Evolutionary conservation across 306 rosid genomes (phyloP).

Genomic region (Vicia villosa): DNA sequence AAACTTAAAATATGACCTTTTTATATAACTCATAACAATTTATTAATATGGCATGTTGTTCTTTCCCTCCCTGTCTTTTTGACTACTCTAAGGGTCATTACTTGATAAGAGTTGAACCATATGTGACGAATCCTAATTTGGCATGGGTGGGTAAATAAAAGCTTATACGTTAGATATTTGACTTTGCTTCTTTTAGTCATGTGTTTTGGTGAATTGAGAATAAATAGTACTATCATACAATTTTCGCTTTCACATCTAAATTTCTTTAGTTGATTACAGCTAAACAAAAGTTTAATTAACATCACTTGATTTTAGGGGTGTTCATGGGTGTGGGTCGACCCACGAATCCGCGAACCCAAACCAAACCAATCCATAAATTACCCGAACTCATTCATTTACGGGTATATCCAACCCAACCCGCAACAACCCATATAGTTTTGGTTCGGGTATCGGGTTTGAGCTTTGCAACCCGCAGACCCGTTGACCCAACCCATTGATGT

Average conservation of each 20-base stretch:
- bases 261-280: neutral
- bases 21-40: neutral
- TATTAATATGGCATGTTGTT: neutral
- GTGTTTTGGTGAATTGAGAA: neutral
- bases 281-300: slow-evolving; percentile 22
- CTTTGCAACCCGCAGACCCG: too few relatives aligned
- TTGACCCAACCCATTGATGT: too few relatives aligned
- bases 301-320: too few relatives aligned
- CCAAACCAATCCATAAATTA: too few relatives aligned
- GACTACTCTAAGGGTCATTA: slow-evolving; percentile 34
- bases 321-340: too few relatives aligned
- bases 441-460: too few relatives aligned
- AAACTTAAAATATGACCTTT: slow-evolving; percentile 30
- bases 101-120: slow-evolving; percentile 3
- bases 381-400: too few relatives aligned
- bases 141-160: neutral
- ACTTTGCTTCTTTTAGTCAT: slow-evolving; percentile 30
- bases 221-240: neutral
- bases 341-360: too few relatives aligned
- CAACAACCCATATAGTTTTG: too few relatives aligned
- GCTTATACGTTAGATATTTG: slow-evolving; percentile 23
- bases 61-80: slow-evolving; percentile 14
- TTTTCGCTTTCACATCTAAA: neutral
- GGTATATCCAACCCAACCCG: too few relatives aligned
- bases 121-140: slow-evolving; percentile 32